phyloP scores from a whole-genome alignment of 2,329 filamentous ascomycete genomes.

The Cladophialophora yegresii region DNA sequence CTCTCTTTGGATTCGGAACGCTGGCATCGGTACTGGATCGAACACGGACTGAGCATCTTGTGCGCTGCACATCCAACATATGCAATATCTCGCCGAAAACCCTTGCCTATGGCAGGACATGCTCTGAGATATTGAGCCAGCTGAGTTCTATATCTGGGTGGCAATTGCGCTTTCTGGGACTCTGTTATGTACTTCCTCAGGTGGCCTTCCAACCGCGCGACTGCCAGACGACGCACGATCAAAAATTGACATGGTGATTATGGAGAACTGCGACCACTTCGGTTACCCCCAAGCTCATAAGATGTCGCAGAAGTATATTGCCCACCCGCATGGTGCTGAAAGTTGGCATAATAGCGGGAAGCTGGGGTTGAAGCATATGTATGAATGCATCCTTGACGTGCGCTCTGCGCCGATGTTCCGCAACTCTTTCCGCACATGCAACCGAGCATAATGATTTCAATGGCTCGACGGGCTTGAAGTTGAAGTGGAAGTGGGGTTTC shows the following conservation, averaged over 20 bases:
- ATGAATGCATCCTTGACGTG: neutral
- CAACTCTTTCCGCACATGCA: neutral
- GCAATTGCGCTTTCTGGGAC: constrained; percentile 4
- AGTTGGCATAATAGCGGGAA: constrained; percentile 12
- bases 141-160: constrained; percentile 18
- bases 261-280: neutral
- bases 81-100: constrained; percentile 10
- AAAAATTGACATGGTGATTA: neutral
- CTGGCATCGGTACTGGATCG: constrained; percentile 8
- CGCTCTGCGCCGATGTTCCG: neutral
- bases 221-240: neutral
- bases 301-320: constrained; percentile 1
- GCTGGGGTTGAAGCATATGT: constrained; percentile 4
- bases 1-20: neutral
- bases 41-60: constrained; percentile 10
- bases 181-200: constrained; percentile 5
- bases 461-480: too few relatives aligned
- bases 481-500: too few relatives aligned
- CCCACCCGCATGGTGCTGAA: neutral
- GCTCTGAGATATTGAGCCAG: constrained; percentile 4
- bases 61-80: constrained; percentile 11
- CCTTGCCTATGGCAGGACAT: neutral
- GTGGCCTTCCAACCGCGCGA: neutral
- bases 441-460: neutral
- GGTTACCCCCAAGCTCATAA: neutral